Evolutionary conservation across 2,329 filamentous ascomycete species (phyloP).

Genomic region (Xylaria sp.): DNA sequence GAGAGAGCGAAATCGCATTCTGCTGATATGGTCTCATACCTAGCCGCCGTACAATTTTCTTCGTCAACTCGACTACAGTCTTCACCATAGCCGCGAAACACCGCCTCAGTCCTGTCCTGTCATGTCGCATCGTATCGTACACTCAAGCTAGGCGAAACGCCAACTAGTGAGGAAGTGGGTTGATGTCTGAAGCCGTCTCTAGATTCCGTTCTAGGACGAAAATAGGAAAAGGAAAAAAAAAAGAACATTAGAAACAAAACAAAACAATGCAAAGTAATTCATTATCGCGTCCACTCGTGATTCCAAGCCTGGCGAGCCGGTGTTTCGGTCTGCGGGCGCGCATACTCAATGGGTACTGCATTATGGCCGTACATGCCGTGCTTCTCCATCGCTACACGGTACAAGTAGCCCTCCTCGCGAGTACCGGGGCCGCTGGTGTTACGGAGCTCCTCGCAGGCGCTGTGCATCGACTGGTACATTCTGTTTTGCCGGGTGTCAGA

Average conservation of each 20-base stretch:
- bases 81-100: not conserved
- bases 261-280: conserved; percentile 5
- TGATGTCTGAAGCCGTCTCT: not conserved
- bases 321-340: conserved; percentile 83
- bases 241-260: too few species aligned
- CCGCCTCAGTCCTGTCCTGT: not conserved
- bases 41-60: not conserved
- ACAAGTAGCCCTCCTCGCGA: conserved; percentile 77
- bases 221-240: not conserved
- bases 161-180: not conserved
- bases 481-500: conserved; percentile 37
- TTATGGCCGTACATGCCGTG: conserved; percentile 79
- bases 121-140: conserved; percentile 5
- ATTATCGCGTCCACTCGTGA: conserved; percentile 82
- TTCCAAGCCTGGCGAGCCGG: conserved; percentile 88
- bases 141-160: not conserved
- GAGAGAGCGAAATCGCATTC: not conserved
- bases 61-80: not conserved
- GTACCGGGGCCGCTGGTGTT: conserved; percentile 66
- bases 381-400: conserved; percentile 91
- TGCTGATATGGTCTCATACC: not conserved
- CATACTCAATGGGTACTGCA: conserved; percentile 92
- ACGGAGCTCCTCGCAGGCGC: conserved; percentile 86
- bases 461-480: conserved; percentile 83
- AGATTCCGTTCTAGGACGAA: not conserved